Evolutionary conservation across 768 basidiomycete species (phyloP).

Genomic region (Melanogaster broomeanus): DNA sequence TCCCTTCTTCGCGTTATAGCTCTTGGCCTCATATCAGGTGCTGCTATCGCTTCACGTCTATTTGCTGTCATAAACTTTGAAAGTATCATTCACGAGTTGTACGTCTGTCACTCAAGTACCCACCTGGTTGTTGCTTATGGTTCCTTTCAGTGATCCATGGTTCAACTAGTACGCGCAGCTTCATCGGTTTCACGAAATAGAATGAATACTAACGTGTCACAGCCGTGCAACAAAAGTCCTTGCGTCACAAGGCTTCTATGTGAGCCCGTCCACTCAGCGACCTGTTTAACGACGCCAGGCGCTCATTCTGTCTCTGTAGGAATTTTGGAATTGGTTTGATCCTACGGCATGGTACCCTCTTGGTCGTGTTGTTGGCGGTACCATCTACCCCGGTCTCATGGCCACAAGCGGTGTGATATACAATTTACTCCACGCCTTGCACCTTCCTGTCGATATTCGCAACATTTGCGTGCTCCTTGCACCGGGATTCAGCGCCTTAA

Average conservation of each 20-base stretch:
- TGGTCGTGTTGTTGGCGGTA: conserved; percentile 97
- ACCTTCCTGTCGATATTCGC: conserved; percentile 96
- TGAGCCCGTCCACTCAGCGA: conserved; percentile 39
- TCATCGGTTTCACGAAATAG: not conserved
- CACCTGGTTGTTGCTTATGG: conserved; percentile 1
- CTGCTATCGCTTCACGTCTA: conserved; percentile 92
- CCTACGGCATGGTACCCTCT: conserved; percentile 99
- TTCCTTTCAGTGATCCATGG: conserved; percentile 82
- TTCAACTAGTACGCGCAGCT: conserved; percentile 87
- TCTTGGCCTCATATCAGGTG: conserved; percentile 87
- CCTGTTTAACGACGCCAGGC: conserved; percentile 2
- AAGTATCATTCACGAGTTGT: conserved; percentile 99
- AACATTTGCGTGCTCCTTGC: conserved; percentile 97
- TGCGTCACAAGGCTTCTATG: conserved; percentile 94
- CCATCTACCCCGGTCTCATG: conserved; percentile 98
- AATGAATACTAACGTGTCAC: conserved; percentile 6
- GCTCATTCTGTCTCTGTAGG: conserved; percentile 51
- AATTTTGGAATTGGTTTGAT: conserved; percentile 99
- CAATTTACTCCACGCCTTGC: conserved; percentile 81
- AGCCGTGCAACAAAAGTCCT: conserved; percentile 94
- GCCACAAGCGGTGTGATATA: conserved; percentile 97
- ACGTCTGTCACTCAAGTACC: conserved; percentile 32
- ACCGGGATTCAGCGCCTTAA: conserved; percentile 94
- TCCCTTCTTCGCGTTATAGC: conserved; percentile 91
- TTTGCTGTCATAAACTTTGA: conserved; percentile 99